A percentile compares a stretch with the other conserved stretches of the same genome.
phyloP scores from a whole-genome alignment of 352 stramenopile species.

The Phytopythium vexans region DNA sequence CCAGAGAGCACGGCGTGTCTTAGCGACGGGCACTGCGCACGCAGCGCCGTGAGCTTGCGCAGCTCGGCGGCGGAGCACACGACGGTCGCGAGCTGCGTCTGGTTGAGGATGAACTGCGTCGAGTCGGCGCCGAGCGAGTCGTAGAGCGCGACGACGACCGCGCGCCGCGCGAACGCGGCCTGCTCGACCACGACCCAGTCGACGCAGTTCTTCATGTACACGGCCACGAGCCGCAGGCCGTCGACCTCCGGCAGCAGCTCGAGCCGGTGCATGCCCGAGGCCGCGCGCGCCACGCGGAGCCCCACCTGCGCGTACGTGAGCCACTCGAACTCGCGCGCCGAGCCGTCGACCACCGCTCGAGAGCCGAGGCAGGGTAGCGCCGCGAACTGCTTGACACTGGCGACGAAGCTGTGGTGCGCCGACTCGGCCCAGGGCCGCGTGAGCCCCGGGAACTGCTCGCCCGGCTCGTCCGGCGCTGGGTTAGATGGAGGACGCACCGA shows the following conservation, averaged over 20 bases:
- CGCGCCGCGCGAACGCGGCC: slow-evolving; percentile 42
- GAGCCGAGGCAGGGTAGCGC: slow-evolving; percentile 38
- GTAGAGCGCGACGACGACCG: slow-evolving; percentile 63
- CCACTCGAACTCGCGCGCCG: slow-evolving; percentile 40
- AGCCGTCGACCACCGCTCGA: slow-evolving; percentile 27
- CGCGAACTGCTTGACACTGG: slow-evolving; percentile 17
- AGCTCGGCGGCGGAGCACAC: slow-evolving; percentile 60
- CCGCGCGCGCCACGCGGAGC: slow-evolving; percentile 28
- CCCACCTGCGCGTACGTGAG: slow-evolving; percentile 52
- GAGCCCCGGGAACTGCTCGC: slow-evolving; percentile 31
- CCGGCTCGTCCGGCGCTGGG: not conserved
- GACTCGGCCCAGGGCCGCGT: slow-evolving; percentile 31
- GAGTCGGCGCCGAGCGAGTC: slow-evolving; percentile 75
- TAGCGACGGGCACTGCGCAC: slow-evolving; percentile 36
- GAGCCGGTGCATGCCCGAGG: slow-evolving; percentile 41
- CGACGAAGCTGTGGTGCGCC: slow-evolving; percentile 48
- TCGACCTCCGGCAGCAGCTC: slow-evolving; percentile 38
- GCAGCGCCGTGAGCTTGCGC: slow-evolving; percentile 35
- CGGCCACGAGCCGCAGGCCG: slow-evolving; percentile 72
- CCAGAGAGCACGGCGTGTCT: slow-evolving; percentile 46
- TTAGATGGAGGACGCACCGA: slow-evolving; percentile 14
- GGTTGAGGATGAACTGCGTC: slow-evolving; percentile 73
- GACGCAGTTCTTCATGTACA: slow-evolving; percentile 97
- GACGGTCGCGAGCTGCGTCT: slow-evolving; percentile 65
- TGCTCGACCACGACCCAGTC: slow-evolving; percentile 95